Evolutionary conservation across 1,284 basidiomycete genomes (phyloP).

Genomic region (Microbotryum silenes-acaulis): DNA sequence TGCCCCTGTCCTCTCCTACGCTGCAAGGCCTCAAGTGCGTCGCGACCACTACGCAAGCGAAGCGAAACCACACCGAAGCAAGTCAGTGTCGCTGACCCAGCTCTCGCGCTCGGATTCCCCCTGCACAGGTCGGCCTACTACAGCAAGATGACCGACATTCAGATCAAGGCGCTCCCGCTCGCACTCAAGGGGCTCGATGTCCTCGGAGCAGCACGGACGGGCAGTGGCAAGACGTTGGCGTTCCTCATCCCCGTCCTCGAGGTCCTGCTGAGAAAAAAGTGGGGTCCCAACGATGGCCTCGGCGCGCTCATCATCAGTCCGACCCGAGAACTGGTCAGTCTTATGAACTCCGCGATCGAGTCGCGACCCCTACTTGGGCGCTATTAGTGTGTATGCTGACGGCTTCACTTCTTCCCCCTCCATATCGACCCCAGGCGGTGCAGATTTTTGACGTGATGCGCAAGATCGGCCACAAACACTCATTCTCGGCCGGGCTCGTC

Average conservation of each 20-base stretch:
- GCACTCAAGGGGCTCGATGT: conserved; percentile 62
- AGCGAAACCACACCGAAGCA: background rate
- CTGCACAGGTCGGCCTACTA: conserved; percentile 81
- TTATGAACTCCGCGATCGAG: too few relatives aligned
- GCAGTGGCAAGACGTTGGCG: conserved; percentile 74
- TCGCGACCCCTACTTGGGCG: background rate
- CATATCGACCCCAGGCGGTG: conserved; percentile 55
- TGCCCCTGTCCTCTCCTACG: conserved; percentile 30
- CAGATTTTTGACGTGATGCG: conserved; percentile 95
- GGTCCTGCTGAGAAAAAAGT: conserved; percentile 61
- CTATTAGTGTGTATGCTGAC: background rate
- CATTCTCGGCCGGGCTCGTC: conserved; percentile 88
- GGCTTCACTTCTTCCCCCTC: too few relatives aligned
- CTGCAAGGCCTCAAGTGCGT: conserved; percentile 45
- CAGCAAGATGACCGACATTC: conserved; percentile 76
- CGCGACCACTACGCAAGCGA: too few relatives aligned
- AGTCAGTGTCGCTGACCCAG: conserved; percentile 37
- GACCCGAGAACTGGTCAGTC: conserved; percentile 76
- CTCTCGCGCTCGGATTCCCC: conserved; percentile 42
- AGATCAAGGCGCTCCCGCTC: conserved; percentile 55
- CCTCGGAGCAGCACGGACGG: conserved; percentile 68
- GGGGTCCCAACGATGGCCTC: conserved; percentile 74
- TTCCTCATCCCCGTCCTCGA: conserved; percentile 73
- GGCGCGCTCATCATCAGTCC: conserved; percentile 92
- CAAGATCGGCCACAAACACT: conserved; percentile 81